Evolutionary conservation across 331 rosid species (phyloP).

Genomic region (Malus hybrid): DNA sequence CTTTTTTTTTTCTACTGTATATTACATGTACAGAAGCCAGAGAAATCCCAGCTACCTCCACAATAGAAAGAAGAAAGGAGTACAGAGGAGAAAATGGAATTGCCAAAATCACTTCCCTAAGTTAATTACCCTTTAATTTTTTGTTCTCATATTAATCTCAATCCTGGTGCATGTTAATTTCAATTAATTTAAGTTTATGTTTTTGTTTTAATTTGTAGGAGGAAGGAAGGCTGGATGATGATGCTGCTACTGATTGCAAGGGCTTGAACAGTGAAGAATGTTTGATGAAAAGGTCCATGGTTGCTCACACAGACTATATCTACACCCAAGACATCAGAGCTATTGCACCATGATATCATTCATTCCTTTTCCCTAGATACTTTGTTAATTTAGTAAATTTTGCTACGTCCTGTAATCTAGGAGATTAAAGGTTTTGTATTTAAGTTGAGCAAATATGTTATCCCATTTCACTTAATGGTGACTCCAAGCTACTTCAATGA

Average conservation of each 20-base stretch:
- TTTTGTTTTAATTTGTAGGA: slow-evolving; percentile 11
- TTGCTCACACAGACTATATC: slow-evolving; percentile 52
- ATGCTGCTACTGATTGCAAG: slow-evolving; percentile 29
- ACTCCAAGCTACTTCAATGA: neutral
- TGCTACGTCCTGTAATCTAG: neutral
- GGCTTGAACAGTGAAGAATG: slow-evolving; percentile 36
- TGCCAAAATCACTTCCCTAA: too few relatives aligned
- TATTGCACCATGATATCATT: slow-evolving; percentile 30
- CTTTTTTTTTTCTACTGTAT: slow-evolving; percentile 15
- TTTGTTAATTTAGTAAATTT: neutral
- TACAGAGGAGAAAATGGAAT: too few relatives aligned
- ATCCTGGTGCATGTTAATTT: neutral
- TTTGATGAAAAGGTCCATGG: slow-evolving; percentile 33
- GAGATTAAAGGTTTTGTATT: neutral
- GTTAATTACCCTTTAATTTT: neutral
- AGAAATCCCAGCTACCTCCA: slow-evolving; percentile 6
- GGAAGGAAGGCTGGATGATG: slow-evolving; percentile 7
- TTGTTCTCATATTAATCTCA: neutral
- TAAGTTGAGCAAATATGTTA: neutral
- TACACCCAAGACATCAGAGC: slow-evolving; percentile 39
- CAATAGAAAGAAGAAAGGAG: too few relatives aligned
- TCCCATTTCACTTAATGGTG: neutral
- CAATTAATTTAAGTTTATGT: neutral
- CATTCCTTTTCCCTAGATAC: neutral
- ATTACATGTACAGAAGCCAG: slow-evolving; percentile 23